Evolutionary conservation across 1,284 basidiomycete genomes (phyloP).

Genomic region (Heterobasidion annosum): DNA sequence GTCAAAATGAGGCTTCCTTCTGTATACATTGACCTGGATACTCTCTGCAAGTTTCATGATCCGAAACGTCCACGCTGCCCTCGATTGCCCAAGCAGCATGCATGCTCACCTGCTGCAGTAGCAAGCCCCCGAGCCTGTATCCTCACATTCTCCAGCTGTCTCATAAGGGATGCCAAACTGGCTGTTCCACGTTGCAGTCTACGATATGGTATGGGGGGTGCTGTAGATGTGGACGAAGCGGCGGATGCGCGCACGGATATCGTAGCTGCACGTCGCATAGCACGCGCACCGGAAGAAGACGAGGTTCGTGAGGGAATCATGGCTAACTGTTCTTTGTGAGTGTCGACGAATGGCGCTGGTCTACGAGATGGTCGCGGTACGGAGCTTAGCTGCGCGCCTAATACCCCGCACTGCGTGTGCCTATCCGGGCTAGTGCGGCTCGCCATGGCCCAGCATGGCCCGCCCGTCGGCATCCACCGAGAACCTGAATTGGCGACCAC

Average conservation of each 20-base stretch:
- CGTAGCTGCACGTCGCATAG: conserved; percentile 4
- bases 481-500: too few species aligned
- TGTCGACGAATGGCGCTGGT: background rate
- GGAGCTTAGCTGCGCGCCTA: background rate
- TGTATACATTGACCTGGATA: background rate
- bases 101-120: conserved; percentile 10
- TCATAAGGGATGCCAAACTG: background rate
- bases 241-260: background rate
- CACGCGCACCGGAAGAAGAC: conserved; percentile 1
- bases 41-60: background rate
- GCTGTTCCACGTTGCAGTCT: background rate
- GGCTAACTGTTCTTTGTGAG: background rate
- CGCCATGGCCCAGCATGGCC: too few species aligned
- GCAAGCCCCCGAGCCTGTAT: conserved; percentile 10
- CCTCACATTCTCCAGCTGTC: background rate
- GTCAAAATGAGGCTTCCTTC: conserved; percentile 52
- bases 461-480: too few species aligned
- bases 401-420: background rate
- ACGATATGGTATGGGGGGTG: background rate
- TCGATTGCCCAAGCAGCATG: too few species aligned
- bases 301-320: conserved; percentile 10
- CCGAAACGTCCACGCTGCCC: too few species aligned
- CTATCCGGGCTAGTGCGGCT: too few species aligned
- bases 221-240: background rate
- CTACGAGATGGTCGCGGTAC: background rate